phyloP scores from a whole-genome alignment of 768 basidiomycete genomes.

The Crassisporium funariophilum region DNA sequence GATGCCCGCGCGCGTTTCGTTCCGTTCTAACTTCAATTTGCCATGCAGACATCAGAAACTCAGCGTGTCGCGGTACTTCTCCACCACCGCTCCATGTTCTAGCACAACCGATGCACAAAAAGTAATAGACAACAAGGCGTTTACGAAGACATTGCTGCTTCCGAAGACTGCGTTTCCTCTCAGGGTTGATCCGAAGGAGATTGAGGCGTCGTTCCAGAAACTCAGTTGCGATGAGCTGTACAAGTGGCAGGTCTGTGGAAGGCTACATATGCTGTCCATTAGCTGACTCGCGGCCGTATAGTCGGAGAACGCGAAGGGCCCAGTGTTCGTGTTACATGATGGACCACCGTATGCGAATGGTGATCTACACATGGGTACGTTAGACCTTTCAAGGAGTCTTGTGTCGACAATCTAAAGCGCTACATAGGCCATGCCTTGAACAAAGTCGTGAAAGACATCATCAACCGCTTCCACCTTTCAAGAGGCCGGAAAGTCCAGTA shows the following conservation, averaged over 20 bases:
- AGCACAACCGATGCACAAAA: not conserved
- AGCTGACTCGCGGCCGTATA: conserved; percentile 28
- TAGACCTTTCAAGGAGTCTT: not conserved
- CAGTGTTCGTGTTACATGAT: conserved; percentile 87
- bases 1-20: conserved; percentile 19
- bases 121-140: conserved; percentile 39
- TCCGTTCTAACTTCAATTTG: conserved; percentile 20
- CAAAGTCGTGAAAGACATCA: conserved; percentile 95
- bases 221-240: conserved; percentile 79
- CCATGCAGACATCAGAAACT: conserved; percentile 11
- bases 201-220: conserved; percentile 57
- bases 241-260: conserved; percentile 64
- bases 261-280: not conserved
- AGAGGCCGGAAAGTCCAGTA: conserved; percentile 82
- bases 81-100: conserved; percentile 4
- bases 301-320: conserved; percentile 66
- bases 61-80: conserved; percentile 14
- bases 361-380: conserved; percentile 87
- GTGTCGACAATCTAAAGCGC: not conserved
- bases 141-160: conserved; percentile 66
- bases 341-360: conserved; percentile 99
- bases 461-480: conserved; percentile 84
- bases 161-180: conserved; percentile 84
- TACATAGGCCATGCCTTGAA: conserved; percentile 88
- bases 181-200: conserved; percentile 63